Evolutionary conservation across 78 protist species (phyloP).

Genomic region (Polysphondylium violaceum): DNA sequence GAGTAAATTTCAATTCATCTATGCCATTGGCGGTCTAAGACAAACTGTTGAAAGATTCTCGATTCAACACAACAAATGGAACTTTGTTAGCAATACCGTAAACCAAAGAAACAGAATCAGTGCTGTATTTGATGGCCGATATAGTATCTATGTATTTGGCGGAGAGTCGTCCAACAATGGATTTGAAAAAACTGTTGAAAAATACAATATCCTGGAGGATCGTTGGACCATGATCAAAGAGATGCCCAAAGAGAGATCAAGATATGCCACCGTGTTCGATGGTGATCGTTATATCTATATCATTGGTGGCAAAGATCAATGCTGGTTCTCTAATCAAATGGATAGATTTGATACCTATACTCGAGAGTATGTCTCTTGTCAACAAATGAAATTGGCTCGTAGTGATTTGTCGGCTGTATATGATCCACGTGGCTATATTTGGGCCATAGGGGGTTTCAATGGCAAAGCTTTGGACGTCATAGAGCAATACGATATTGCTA

Average conservation of each 20-base stretch:
- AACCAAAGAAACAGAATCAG: slow-evolving; percentile 24
- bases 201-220: slow-evolving; percentile 39
- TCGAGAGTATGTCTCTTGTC: slow-evolving; percentile 9
- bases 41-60: slow-evolving; percentile 61
- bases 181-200: slow-evolving; percentile 32
- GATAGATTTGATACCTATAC: slow-evolving; percentile 46
- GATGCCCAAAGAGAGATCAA: slow-evolving; percentile 55
- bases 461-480: slow-evolving; percentile 69
- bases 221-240: slow-evolving; percentile 34
- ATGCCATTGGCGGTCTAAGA: slow-evolving; percentile 70
- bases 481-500: slow-evolving; percentile 41
- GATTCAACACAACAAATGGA: slow-evolving; percentile 50
- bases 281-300: slow-evolving; percentile 69
- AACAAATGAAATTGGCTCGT: slow-evolving; percentile 40
- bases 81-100: slow-evolving; percentile 14
- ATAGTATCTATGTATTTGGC: slow-evolving; percentile 69
- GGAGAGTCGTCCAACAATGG: slow-evolving; percentile 54
- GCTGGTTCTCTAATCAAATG: slow-evolving; percentile 54
- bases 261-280: slow-evolving; percentile 60
- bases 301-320: slow-evolving; percentile 66
- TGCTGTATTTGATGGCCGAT: slow-evolving; percentile 41
- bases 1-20: slow-evolving; percentile 41
- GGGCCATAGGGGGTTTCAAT: slow-evolving; percentile 67
- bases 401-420: slow-evolving; percentile 58
- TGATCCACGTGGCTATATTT: slow-evolving; percentile 32